phyloP scores from a whole-genome alignment of 352 stramenopile genomes.

The Phytophthora idaei region DNA sequence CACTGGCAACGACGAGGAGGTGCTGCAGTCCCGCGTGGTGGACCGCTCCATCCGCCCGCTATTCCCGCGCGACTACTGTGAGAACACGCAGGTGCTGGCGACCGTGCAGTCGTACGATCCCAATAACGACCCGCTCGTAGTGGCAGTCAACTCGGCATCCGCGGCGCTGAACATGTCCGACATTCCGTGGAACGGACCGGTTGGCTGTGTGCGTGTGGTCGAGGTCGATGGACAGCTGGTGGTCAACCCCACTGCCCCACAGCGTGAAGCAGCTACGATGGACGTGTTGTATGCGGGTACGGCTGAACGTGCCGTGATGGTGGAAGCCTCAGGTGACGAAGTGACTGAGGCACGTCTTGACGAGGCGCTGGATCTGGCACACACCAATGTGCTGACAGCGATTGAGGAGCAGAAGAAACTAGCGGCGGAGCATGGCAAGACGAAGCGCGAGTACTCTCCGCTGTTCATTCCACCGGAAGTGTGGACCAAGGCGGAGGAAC shows the following conservation, averaged over 20 bases:
- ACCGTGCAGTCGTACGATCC: conserved; percentile 90
- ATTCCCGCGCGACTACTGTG: conserved; percentile 93
- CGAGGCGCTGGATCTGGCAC: conserved; percentile 80
- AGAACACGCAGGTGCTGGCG: conserved; percentile 95
- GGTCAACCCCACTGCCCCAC: conserved; percentile 88
- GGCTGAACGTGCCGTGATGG: conserved; percentile 83
- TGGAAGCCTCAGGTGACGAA: conserved; percentile 86
- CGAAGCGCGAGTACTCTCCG: conserved; percentile 67
- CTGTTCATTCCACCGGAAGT: conserved; percentile 57
- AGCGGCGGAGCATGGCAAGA: conserved; percentile 56
- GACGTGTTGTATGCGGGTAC: conserved; percentile 89
- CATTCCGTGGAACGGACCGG: conserved; percentile 90
- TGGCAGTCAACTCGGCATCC: conserved; percentile 91
- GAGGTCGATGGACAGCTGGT: conserved; percentile 88
- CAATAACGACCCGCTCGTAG: conserved; percentile 84
- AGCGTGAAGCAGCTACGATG: conserved; percentile 74
- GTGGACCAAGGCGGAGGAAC: conserved; percentile 58
- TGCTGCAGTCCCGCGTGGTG: conserved; percentile 96
- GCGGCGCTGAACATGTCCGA: conserved; percentile 85
- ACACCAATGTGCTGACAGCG: conserved; percentile 55
- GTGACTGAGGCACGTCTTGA: conserved; percentile 74
- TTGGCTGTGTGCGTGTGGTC: conserved; percentile 90
- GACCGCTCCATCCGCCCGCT: conserved; percentile 96
- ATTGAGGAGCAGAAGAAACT: conserved; percentile 74
- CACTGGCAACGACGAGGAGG: conserved; percentile 93